Evolutionary conservation across 1,284 basidiomycete genomes (phyloP), one percentile per base, ranked within the genome.

Genomic region (Hemileia vastatrix): DNA sequence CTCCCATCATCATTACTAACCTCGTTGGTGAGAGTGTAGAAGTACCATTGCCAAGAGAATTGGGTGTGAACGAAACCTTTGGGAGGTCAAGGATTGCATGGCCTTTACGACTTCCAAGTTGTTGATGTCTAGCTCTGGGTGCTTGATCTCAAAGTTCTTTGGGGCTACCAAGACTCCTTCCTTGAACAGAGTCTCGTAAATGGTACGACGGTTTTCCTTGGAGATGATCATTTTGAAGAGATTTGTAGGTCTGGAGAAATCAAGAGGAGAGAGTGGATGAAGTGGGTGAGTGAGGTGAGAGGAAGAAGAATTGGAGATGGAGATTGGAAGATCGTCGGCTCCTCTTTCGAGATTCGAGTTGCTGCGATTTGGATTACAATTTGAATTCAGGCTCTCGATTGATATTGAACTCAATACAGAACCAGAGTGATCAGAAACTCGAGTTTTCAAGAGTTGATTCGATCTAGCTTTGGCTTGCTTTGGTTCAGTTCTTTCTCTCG

Each of bases 41-140:
- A 66, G 54, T 57, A 23, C 19, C 45, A 33, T 57, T 47, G 27
- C 78, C 78, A 78, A 66, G 76, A 77, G 76, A 78, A 80, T 78
- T 93, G 93, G 70, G 94, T 97, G 85, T 97, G 95, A 79, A 98
- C 92, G 80, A 83, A 87, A 68, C 92, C 91, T 80, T 40, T 84
- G 87, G 66, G 92, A 96, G 77, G 90, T 98, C 72, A 99, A 83
- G 79, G 89, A 93, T 80, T 98, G 94, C 82, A 94, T 86, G 67
- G 91, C 91, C 85, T 98, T 99, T 84, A 99, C 95, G 74, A 98
- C 95, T 78, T 96, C 83, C 70, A 99, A 86, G 82, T 99, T 98
- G 71, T 90, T 88, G 76, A 97, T 86, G 69, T 93, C 89, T 70
- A 99, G 85, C 76, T 97, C 93, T 76, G 94, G 90, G 78, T 99